Base-by-base conservation (phyloP, 169 alveolate genomes). In the Eimeria falciformis region DNA sequence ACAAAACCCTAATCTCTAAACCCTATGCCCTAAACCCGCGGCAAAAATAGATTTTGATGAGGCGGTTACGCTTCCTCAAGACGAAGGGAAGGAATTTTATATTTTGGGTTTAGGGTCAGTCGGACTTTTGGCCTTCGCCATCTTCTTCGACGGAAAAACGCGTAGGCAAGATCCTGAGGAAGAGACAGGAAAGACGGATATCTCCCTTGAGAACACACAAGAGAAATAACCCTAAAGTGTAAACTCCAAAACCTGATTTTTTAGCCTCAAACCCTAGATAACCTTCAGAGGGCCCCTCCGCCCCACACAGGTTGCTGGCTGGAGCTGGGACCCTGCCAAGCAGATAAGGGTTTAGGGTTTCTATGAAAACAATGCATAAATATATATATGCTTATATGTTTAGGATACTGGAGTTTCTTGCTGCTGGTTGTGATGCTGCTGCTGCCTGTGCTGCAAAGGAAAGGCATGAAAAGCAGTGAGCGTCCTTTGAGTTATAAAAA, bases 41-140 rank as follows among this genome's bases (percentile, higher is more conserved):
- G 6, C 62, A 5, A 1, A 33, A 68, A 25, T 68, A n/a, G n/a
- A n/a, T n/a, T n/a, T n/a, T n/a, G n/a, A n/a, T n/a, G n/a, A n/a
- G n/a, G n/a, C n/a, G n/a, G n/a, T n/a, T n/a, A n/a, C n/a, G n/a
- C n/a, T n/a, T n/a, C n/a, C n/a, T n/a, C n/a, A n/a, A n/a, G n/a
- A n/a, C n/a, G n/a, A n/a, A n/a, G n/a, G n/a, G n/a, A n/a, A n/a
- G n/a, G n/a, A n/a, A n/a, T n/a, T 33, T 29, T 23, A 21, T 68
- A 11, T 50, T 46, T 18, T 50, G 75, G 7, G 71, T 79, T 27
- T 33, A 53, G 43, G 37, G 50, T n/a, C 17, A 17, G n/a, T 18
- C 88, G 47, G 11, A 79, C 88, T 79, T 50, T 79, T 79, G 33
- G 53, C 88, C 88, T 79, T 79, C 45, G 88, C 88, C 88, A 79